A percentile compares a stretch with the other conserved stretches of the same genome.
Evolutionary conservation across 768 basidiomycete genomes (phyloP).

Genomic region (Strobilomyces confusus): DNA sequence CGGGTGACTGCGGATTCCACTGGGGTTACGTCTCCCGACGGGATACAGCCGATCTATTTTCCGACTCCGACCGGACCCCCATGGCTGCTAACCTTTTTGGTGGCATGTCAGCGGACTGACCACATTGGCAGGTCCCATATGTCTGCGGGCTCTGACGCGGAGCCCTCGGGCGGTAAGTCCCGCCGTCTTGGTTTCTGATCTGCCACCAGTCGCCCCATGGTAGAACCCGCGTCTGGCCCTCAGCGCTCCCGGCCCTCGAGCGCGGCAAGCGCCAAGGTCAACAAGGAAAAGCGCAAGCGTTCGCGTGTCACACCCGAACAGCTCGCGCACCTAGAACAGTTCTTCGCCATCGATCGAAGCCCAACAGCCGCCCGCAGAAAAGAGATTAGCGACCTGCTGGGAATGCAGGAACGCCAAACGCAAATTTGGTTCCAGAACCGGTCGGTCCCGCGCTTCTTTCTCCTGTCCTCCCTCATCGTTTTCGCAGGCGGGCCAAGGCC

Average conservation of each 20-base stretch:
- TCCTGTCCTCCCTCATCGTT: background rate
- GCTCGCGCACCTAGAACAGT: conserved; percentile 67
- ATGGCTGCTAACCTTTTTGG: conserved; percentile 31
- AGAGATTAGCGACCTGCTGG: conserved; percentile 69
- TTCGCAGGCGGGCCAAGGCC: conserved; percentile 71
- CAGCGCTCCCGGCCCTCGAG: conserved; percentile 34
- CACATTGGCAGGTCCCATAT: conserved; percentile 21
- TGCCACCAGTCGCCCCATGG: conserved; percentile 27
- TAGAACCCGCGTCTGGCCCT: conserved; percentile 34
- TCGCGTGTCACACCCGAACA: conserved; percentile 79
- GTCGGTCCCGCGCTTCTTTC: conserved; percentile 25
- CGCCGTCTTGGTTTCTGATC: conserved; percentile 27
- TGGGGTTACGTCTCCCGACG: background rate
- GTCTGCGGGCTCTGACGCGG: conserved; percentile 25
- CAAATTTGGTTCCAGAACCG: conserved; percentile 91
- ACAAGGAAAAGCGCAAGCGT: conserved; percentile 65
- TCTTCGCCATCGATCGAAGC: conserved; percentile 65
- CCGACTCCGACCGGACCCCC: conserved; percentile 19
- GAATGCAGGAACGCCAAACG: conserved; percentile 84
- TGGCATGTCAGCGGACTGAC: conserved; percentile 27
- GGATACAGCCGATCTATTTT: background rate
- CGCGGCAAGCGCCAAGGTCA: conserved; percentile 24
- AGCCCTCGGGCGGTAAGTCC: conserved; percentile 15
- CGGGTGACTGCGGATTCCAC: too few species aligned
- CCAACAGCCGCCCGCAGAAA: conserved; percentile 68